These are phyloP conservation scores for Coemansia sp. DNA, from an alignment of 192 early-diverging fungal species.

Conservation along the genomic window DNA sequence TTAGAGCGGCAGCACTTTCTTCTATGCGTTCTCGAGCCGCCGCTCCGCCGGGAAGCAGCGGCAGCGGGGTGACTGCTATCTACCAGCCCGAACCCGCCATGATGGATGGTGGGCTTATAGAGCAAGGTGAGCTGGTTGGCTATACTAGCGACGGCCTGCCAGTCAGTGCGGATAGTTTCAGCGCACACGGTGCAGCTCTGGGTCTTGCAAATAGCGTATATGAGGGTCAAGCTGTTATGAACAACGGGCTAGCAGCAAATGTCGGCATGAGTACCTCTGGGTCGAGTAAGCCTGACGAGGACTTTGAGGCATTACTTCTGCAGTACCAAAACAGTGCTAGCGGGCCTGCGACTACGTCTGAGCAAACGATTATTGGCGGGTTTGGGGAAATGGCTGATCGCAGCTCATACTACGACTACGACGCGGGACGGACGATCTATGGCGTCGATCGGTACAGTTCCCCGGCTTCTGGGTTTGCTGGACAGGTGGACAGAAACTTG, in stretches of 20 bases:
- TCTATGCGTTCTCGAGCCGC: slow-evolving; percentile 18
- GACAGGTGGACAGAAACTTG: background rate
- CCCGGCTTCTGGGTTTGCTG: background rate
- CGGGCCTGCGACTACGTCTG: background rate
- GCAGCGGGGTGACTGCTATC: background rate
- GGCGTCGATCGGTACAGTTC: background rate
- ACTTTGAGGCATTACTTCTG: slow-evolving; percentile 27
- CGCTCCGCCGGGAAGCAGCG: background rate
- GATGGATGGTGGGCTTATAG: background rate
- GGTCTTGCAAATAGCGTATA: background rate
- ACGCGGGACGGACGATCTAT: background rate
- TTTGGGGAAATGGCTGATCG: background rate
- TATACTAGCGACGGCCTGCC: background rate
- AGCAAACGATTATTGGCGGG: background rate
- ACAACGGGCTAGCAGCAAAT: background rate
- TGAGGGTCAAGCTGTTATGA: background rate
- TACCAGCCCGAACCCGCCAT: background rate
- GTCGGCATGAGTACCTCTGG: background rate
- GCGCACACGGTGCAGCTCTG: background rate
- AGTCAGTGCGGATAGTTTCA: background rate
- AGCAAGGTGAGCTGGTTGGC: background rate
- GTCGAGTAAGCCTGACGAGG: slow-evolving; percentile 4
- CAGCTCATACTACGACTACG: slow-evolving; percentile 9
- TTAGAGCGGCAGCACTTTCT: slow-evolving; percentile 26
- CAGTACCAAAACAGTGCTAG: slow-evolving; percentile 16